These are phyloP conservation scores for Orbilia brochopaga DNA, from an alignment of 2,329 filamentous ascomycete genomes.

Conservation along the genomic window DNA sequence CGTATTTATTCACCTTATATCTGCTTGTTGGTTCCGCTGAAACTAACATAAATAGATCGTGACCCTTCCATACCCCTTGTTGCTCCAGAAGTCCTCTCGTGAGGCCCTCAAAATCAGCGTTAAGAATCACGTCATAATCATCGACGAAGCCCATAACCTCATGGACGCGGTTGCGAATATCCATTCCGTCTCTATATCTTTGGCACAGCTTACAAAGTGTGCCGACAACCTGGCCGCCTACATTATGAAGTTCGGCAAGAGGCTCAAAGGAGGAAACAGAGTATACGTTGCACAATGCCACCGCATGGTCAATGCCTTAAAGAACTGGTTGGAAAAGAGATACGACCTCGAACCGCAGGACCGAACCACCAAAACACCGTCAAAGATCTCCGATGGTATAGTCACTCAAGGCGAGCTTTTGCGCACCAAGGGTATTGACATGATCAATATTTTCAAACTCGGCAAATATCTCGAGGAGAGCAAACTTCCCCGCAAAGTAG, in stretches of 20 bases:
- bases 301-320: slow-evolving; percentile 79
- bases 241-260: slow-evolving; percentile 84
- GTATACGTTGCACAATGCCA: slow-evolving; percentile 89
- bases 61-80: slow-evolving; percentile 86
- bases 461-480: slow-evolving; percentile 87
- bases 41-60: slow-evolving; percentile 67
- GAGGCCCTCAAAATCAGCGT: slow-evolving; percentile 86
- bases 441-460: slow-evolving; percentile 91
- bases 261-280: slow-evolving; percentile 85
- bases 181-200: slow-evolving; percentile 76
- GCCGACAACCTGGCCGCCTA: slow-evolving; percentile 80
- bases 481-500: slow-evolving; percentile 91
- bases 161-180: slow-evolving; percentile 93
- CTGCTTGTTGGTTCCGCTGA: not conserved
- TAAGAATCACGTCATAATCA: slow-evolving; percentile 87
- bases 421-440: slow-evolving; percentile 83
- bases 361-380: slow-evolving; percentile 55
- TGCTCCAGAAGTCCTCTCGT: slow-evolving; percentile 83
- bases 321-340: slow-evolving; percentile 69
- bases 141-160: slow-evolving; percentile 96
- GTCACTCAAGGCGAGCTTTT: slow-evolving; percentile 76
- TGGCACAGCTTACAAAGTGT: slow-evolving; percentile 74
- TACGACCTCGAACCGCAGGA: slow-evolving; percentile 53
- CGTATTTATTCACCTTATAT: slow-evolving; percentile 42
- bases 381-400: slow-evolving; percentile 66